These are phyloP conservation scores for Quillaja saponaria DNA, from an alignment of 306 rosid species.

Conservation along the genomic window DNA sequence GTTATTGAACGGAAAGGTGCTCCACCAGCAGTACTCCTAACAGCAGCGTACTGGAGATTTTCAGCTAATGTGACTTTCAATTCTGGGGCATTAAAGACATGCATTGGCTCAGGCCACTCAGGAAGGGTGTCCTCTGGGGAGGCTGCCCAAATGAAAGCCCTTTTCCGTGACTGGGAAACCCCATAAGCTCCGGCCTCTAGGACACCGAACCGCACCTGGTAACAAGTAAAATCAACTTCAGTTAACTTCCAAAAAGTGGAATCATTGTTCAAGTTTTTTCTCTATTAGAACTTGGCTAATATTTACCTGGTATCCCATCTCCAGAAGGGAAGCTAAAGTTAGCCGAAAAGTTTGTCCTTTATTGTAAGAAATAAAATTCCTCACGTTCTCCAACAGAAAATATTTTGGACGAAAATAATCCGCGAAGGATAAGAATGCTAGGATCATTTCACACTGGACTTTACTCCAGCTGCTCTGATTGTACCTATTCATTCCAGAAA, in stretches of 20 bases:
- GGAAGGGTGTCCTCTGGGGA: constrained; percentile 87
- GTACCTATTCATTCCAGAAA: constrained; percentile 98
- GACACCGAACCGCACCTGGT: constrained; percentile 93
- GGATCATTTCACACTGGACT: constrained; percentile 97
- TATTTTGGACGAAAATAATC: constrained; percentile 97
- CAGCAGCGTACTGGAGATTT: constrained; percentile 77
- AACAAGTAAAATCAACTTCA: constrained; percentile 25
- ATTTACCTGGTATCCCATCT: constrained; percentile 95
- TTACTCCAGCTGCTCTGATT: constrained; percentile 92
- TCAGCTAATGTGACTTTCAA: constrained; percentile 62
- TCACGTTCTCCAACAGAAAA: constrained; percentile 91
- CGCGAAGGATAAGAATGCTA: constrained; percentile 91
- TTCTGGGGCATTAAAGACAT: constrained; percentile 84
- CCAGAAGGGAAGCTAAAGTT: constrained; percentile 90
- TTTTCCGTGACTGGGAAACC: constrained; percentile 91
- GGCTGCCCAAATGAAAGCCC: constrained; percentile 99
- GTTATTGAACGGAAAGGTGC: constrained; percentile 95
- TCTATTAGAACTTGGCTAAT: background rate
- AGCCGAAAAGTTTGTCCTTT: constrained; percentile 93
- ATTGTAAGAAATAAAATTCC: constrained; percentile 87
- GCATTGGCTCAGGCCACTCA: constrained; percentile 99
- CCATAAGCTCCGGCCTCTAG: constrained; percentile 97
- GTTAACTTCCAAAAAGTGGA: constrained; percentile 9
- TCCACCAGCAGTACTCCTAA: constrained; percentile 77
- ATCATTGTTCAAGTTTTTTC: background rate